Evolutionary conservation across 2,329 filamentous ascomycete species (phyloP), one percentile per base, ranked within the genome.

Genomic region (Byssoonygena ceratinophila): DNA sequence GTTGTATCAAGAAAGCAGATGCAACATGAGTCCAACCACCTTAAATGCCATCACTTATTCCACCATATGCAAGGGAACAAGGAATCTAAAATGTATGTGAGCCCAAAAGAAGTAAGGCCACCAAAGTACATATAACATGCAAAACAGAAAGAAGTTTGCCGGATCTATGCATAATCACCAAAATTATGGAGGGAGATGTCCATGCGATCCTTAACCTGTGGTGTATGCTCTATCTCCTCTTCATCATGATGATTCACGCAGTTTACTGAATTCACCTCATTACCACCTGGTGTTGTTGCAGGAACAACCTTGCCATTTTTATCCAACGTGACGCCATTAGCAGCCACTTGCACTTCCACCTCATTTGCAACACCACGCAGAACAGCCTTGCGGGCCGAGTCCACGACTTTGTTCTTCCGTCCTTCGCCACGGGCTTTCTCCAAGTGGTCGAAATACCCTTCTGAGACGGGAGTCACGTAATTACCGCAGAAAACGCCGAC

Each of bases 401-500:
- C 79, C 57, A 84, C 69, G 16, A 81, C 76, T 67, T 85, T 85
- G 57, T 79, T 66, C 68, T 85, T 85, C 57, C 77, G 75, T 57
- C 79, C 83, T 66, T 87, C 82, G 44, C 84, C 85, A 50, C 87
- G 77, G 16, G 89, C 70, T 54, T 77, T 73, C 68, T 87, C 83
- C 4, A 94, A 75, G 61, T 88, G 86, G 59, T 87, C 81, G 60
- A 96, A 92, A 71, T 96, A 96, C 34, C 79, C 82, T 5, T 82
- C 77, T 1, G 84, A 79, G 1, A 96, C 85, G 0, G 81, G 81
- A 0, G 91, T 96, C 56, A 87, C 76, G 68, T 96, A 96, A 58
- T 82, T 81, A 43, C 91, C 91, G 63, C 83, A 88, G 72, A 97
- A 96, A 7, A 96, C 90, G 51, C 91, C 90, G 1, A 94, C 82